Evolutionary conservation across 73 alveolate genomes (phyloP), one percentile per base, ranked within the genome.

Genomic region (Effrenium voratum): DNA sequence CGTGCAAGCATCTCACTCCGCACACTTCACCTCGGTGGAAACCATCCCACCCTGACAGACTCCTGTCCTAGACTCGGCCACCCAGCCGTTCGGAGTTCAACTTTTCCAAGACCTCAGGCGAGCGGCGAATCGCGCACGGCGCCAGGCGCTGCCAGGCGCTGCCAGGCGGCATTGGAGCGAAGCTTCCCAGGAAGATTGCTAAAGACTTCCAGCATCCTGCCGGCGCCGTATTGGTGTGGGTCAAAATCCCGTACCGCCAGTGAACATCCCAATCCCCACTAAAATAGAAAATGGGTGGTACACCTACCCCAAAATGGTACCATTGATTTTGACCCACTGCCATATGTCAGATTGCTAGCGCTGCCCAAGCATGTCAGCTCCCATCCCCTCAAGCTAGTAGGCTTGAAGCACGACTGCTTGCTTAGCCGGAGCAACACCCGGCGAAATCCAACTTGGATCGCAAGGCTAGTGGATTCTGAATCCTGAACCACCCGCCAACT

Each of bases 121-220:
- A n/a, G n/a, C n/a, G n/a, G n/a, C n/a, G n/a, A n/a, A n/a, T n/a
- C n/a, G n/a, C n/a, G n/a, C n/a, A n/a, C n/a, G n/a, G n/a, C n/a
- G n/a, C n/a, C n/a, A n/a, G n/a, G n/a, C n/a, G n/a, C n/a, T n/a
- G n/a, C n/a, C n/a, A n/a, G n/a, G n/a, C n/a, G n/a, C n/a, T n/a
- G n/a, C 40, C 86, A 75, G 46, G 90, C 43, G 44, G 34, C 97
- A 32, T 77, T 90, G 52, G 63, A 19, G 75, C 97, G 97, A 6
- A 90, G 86, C 55, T 90, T 90, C 87, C n/a, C 55, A 28, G 97
- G 75, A n/a, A 90, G 87, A 75, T 75, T 75, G 66, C 68, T 87
- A 57, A 90, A 90, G 87, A 90, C 97, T 30, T 90, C 80, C 59
- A 66, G n/a, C 86, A 90, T 90, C 97, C 97, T 90, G 30, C 70